These are phyloP conservation scores for Vigna angularis DNA, from an alignment of 306 rosid genomes.

Conservation along the genomic window DNA sequence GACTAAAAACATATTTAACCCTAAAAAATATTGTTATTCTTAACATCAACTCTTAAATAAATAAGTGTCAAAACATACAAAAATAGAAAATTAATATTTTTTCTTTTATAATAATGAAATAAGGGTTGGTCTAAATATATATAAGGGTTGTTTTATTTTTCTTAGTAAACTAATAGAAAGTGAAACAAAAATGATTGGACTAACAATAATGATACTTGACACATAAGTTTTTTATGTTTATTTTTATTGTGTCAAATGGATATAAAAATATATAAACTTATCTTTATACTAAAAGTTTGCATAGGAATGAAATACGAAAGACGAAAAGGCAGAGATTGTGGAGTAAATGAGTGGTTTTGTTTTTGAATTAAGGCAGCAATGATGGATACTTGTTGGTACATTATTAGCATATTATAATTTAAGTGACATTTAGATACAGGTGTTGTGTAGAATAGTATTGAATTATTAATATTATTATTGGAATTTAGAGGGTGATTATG, in stretches of 20 bases:
- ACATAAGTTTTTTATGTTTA: too few species aligned
- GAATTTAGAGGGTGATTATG: conserved; percentile 47
- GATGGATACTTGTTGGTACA: not conserved
- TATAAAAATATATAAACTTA: too few species aligned
- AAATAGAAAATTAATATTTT: too few species aligned
- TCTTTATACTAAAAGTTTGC: not conserved
- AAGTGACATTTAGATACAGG: not conserved
- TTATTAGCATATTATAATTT: conserved; percentile 9
- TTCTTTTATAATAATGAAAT: not conserved
- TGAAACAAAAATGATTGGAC: conserved; percentile 2
- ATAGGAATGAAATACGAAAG: not conserved
- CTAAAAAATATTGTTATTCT: too few species aligned
- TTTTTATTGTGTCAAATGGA: too few species aligned
- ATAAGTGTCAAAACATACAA: too few species aligned
- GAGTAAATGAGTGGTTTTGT: conserved; percentile 15
- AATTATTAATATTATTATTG: not conserved
- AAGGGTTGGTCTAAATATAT: conserved; percentile 5
- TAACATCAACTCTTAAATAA: too few species aligned
- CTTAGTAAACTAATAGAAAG: not conserved
- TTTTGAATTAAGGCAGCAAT: not conserved
- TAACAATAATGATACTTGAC: too few species aligned
- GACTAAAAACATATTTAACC: too few species aligned
- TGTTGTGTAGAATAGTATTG: not conserved
- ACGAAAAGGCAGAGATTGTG: conserved; percentile 18
- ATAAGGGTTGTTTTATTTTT: not conserved